These are phyloP conservation scores for Penicilliopsis zonata DNA, from an alignment of 495 filamentous ascomycete genomes.

Conservation along the genomic window DNA sequence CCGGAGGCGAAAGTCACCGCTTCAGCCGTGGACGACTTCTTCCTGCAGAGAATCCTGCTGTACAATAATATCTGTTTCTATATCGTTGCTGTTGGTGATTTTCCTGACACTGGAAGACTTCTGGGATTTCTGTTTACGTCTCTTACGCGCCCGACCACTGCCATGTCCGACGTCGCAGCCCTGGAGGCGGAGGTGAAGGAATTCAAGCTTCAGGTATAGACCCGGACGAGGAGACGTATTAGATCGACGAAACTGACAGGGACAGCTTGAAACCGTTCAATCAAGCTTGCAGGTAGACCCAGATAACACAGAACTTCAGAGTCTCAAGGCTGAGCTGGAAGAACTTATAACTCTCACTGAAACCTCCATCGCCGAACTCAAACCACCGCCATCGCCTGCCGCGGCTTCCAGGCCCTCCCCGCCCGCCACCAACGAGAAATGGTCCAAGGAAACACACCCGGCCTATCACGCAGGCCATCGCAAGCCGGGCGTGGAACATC, in stretches of 20 bases:
- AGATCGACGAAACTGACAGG: conserved; percentile 1
- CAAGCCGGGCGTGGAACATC: conserved; percentile 24
- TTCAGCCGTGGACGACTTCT: no score
- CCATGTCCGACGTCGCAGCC: conserved; percentile 48
- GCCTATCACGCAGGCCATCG: conserved; percentile 46
- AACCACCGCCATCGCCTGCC: conserved; percentile 40
- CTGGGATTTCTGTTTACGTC: neutral
- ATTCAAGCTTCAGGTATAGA: conserved; percentile 64
- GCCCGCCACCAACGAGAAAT: conserved; percentile 46
- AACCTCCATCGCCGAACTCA: conserved; percentile 70
- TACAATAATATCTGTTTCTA: no score
- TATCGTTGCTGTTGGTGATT: neutral
- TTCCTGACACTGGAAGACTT: no score
- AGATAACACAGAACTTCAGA: conserved; percentile 68
- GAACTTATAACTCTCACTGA: conserved; percentile 70
- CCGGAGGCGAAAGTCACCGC: no score
- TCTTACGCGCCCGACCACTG: conserved; percentile 6
- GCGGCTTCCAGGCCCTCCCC: conserved; percentile 30
- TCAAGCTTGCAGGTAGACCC: conserved; percentile 69
- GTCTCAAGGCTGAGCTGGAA: conserved; percentile 71
- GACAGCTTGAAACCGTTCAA: conserved; percentile 69
- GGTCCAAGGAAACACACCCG: conserved; percentile 62
- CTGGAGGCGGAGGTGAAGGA: conserved; percentile 70
- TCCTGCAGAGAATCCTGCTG: no score
- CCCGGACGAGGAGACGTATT: neutral